Percentiles rank a stretch among this genome's conserved stretches.
phyloP scores from a whole-genome alignment of 2,329 filamentous ascomycete species.

The Sarocladium kiliense region DNA sequence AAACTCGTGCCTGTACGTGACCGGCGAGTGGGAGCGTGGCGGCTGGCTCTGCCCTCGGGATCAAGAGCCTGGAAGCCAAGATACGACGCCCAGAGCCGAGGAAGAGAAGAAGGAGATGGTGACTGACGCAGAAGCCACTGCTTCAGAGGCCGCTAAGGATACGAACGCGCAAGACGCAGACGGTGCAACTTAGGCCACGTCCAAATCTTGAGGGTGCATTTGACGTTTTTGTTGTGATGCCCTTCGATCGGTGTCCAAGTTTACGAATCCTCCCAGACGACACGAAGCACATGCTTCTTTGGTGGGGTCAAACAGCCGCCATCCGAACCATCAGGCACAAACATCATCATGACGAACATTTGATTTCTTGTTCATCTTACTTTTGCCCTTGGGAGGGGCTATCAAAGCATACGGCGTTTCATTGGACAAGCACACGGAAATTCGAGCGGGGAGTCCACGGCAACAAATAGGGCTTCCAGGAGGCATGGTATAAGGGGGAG shows the following conservation, averaged over 20 bases:
- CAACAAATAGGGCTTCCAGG: neutral
- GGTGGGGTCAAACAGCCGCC: too few species aligned
- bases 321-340: too few species aligned
- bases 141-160: neutral
- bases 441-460: conserved; percentile 4
- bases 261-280: neutral
- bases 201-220: too few species aligned
- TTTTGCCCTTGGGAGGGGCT: neutral
- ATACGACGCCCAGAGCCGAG: conserved; percentile 22
- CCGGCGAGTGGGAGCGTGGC: conserved; percentile 76
- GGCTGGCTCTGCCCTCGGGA: conserved; percentile 62
- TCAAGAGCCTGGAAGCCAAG: conserved; percentile 14
- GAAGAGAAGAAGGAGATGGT: conserved; percentile 11
- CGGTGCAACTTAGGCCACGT: neutral
- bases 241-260: too few species aligned
- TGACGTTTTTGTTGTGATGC: too few species aligned
- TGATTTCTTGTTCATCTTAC: neutral
- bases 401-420: conserved; percentile 3
- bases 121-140: conserved; percentile 5
- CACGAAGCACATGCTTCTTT: too few species aligned
- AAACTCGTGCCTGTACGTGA: conserved; percentile 58
- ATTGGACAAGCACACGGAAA: neutral
- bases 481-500: neutral
- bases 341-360: neutral
- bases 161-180: neutral